Conservation (phyloP, 1,139 yeast species). For the Yamadazyma dendronema region DNA sequence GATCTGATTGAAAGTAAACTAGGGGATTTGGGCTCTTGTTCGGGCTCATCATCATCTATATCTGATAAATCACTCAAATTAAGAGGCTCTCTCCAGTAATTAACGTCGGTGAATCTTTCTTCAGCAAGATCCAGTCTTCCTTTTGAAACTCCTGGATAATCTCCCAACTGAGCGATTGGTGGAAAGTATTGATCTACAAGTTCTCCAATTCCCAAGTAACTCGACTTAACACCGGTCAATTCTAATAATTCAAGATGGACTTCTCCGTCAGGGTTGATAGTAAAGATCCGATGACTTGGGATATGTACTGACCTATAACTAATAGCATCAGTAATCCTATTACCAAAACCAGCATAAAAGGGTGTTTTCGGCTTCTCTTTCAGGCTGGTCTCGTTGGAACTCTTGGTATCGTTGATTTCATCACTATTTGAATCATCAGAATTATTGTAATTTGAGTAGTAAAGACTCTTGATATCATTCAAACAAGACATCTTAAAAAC, state of each 20-base stretch:
- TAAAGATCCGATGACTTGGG: constrained; percentile 91
- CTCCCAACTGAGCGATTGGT: constrained; percentile 54
- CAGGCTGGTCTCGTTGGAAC: constrained; percentile 10
- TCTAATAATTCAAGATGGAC: constrained; percentile 96
- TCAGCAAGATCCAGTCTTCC: constrained; percentile 36
- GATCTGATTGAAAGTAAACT: constrained; percentile 20
- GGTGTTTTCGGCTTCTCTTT: constrained; percentile 55
- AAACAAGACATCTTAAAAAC: constrained; percentile 97
- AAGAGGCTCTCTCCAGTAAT: constrained; percentile 88
- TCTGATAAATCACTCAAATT: constrained; percentile 61
- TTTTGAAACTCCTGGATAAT: constrained; percentile 30
- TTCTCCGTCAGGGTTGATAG: constrained; percentile 95
- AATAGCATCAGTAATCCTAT: constrained; percentile 93
- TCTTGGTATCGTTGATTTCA: background rate
- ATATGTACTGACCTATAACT: constrained; percentile 93
- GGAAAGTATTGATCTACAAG: constrained; percentile 98
- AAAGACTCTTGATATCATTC: constrained; percentile 74
- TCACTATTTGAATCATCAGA: background rate
- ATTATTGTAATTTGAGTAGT: constrained; percentile 28
- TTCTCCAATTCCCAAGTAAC: constrained; percentile 88
- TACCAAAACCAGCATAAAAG: constrained; percentile 97
- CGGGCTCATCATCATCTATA: constrained; percentile 30
- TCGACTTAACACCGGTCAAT: constrained; percentile 86
- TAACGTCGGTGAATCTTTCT: constrained; percentile 79
- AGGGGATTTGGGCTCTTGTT: constrained; percentile 19